Evolutionary conservation across 2,329 filamentous ascomycete species (phyloP), one percentile per base, ranked within the genome.

Genomic region (Calonectria pauciramosa): DNA sequence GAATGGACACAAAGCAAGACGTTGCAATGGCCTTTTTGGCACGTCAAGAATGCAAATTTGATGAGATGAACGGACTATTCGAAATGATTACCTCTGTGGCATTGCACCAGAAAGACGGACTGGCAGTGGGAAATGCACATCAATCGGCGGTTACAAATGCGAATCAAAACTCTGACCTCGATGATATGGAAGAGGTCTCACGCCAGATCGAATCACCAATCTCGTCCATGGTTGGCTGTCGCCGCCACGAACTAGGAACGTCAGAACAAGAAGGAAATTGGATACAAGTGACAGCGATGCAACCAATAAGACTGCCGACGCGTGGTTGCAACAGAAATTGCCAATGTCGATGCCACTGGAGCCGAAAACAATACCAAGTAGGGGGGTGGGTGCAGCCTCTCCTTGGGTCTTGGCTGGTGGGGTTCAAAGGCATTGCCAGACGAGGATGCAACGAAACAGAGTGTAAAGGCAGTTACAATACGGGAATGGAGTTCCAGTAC

Each of bases 331-430:
- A 20, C 1, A 2, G 0, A 14, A 4, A 14, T 0, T 79, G 77
- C 3, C 34, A 54, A 18, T 79, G 77, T 13, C 54, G n/a, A 28
- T 78, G 77, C 2, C 77, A 78, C 18, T 54, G 11, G 28, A 60
- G 1, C 1, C 23, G 4, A 18, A 14, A 2, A 7, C 14, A 70
- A 0, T 32, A 38, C 0, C 28, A 51, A 14, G 34, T 51, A 14
- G 23, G 68, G 4, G 14, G 44, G 4, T 76, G 77, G 75, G 16
- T 34, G 4, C 4, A 1, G 1, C 18, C 52, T 4, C 4, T 79
- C 0, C 0, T 79, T 0, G 72, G 28, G 7, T 78, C 77, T 1
- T 79, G 77, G 74, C 4, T 72, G 30, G 0, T 14, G 54, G 1
- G 0, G 0, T 2, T 8, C 4, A 36, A n/a, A 1, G 34, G 1